Conservation (phyloP, 768 basidiomycete genomes). For the Inosperma sp. region DNA sequence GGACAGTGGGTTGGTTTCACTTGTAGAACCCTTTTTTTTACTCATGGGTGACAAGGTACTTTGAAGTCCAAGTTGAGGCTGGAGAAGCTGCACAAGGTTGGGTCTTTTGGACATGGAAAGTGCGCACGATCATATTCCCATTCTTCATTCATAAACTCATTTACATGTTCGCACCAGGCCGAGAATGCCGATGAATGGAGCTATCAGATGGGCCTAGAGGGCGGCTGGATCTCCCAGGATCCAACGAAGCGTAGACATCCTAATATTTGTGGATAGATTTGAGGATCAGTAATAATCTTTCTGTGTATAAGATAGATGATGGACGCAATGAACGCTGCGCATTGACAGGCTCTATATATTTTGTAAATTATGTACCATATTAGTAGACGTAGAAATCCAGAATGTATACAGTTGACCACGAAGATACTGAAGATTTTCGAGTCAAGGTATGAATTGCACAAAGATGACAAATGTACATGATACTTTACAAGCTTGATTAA, state of each 20-base stretch:
- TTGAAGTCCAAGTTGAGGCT: constrained; percentile 73
- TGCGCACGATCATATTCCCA: constrained; percentile 22
- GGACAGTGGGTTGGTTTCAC: constrained; percentile 42
- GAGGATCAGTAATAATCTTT: not conserved
- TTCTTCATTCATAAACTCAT: not conserved
- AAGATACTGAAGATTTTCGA: too few species aligned
- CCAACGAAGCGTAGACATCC: constrained; percentile 64
- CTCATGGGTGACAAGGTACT: constrained; percentile 61
- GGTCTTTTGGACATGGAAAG: constrained; percentile 82
- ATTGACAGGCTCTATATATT: too few species aligned
- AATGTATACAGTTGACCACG: too few species aligned
- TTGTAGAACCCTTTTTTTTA: not conserved
- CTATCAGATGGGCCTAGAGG: constrained; percentile 66
- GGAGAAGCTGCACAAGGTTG: constrained; percentile 71
- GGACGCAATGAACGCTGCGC: too few species aligned
- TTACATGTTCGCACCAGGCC: constrained; percentile 31
- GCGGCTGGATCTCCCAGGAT: constrained; percentile 74
- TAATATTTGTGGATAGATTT: constrained; percentile 45
- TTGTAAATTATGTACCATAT: too few species aligned
- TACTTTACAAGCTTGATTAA: too few species aligned
- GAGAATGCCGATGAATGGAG: constrained; percentile 75
- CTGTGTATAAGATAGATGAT: too few species aligned
- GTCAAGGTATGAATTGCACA: too few species aligned
- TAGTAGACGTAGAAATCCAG: too few species aligned
- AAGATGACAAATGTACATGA: too few species aligned